Evolutionary conservation across 2,329 filamentous ascomycete genomes (phyloP), one percentile per base, ranked within the genome.

Genomic region (Stachybotrys chartarum): DNA sequence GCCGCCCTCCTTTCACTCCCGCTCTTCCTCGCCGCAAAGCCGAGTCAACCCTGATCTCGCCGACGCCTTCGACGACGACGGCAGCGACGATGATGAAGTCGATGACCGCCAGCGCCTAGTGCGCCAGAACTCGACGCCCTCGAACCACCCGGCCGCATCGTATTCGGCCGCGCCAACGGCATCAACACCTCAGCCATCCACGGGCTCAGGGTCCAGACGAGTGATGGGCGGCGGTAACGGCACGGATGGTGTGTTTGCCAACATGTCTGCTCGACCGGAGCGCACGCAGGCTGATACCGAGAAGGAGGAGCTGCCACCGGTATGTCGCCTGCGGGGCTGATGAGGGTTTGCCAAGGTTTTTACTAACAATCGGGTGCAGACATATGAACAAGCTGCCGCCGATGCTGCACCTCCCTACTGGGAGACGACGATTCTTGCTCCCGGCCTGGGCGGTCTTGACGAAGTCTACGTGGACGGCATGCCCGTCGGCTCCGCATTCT

Each of bases 381-480:
- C 93, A 42, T 99, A 99, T 71, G 94, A 99, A 79, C 93, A 97
- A 83, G 94, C 94, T 16, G 94, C 94, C 3, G 93, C 93, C 47
- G 94, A 99, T 71, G 88, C 91, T 30, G 94, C 94, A 51, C 94
- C 94, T 1, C 94, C 94, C 0, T 99, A 99, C 73, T 99, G 94
- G 94, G 94, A 99, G 77, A 99, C 94, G 6, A 97, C 94, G 0
- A 97, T 99, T 61, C 82, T 99, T 53, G 93, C 92, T 0, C 94
- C 94, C 1, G 94, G 93, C 55, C 84, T 94, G 61, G 88, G 88
- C 53, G 89, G 88, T n/a, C 84, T 86, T 45, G 92, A 97, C 68
- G 94, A 99, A 71, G 93, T 99, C 51, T 99, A 94, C 67, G 89
- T 99, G 56, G 94, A 99, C 69, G 94, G 94, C 64, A 87, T 99